Evolutionary conservation across 805 yeast genomes (phyloP), one percentile per base, ranked within the genome.

Genomic region (Starmerella stigmatis): DNA sequence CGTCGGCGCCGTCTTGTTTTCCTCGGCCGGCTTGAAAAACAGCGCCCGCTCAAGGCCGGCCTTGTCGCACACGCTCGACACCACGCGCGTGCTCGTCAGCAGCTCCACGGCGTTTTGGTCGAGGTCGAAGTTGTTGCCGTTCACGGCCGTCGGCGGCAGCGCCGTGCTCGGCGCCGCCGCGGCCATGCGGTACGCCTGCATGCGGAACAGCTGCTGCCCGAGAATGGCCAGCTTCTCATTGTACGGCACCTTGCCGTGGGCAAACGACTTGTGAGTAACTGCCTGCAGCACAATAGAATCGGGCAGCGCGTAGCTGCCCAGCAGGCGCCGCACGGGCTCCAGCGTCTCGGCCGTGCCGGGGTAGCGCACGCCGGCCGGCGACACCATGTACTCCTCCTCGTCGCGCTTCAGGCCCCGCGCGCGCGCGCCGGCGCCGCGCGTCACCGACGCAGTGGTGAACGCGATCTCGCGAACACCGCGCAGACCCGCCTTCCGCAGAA

Each of bases 181-280:
- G 3, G 50, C 50, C 6, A 52, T 47, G 13, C 58, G 46, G 22
- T 45, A 39, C 12, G 55, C 43, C 39, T 57, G 52, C 37, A 62
- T 29, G 20, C 64, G 53, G 23, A 64, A 51, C 39, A 60, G 55
- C 46, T 58, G 57, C 30, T 53, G 55, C 30, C 67, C 96, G 60
- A 85, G 66, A 35, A 80, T 73, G 16, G 85, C 71, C 56, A 89
- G 69, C 62, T 81, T 82, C 61, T 86, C 96, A 65, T 88, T 89
- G 66, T 83, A 85, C 7, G 96, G 96, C 56, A 79, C 77, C 51
- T 74, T 69, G 9, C 95, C 96, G 65, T 85, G 94, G 5, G 94
- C 94, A 70, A 86, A 89, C 19, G 95, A 84, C 66, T 89, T 89
- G 67, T 89, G 96, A 5, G 96, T 88, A 57, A 88, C 67, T 32